Percentiles rank a stretch among this genome's conserved stretches.
These are phyloP conservation scores for Podila epigama DNA, from an alignment of 192 early-diverging fungal species.

Conservation along the genomic window DNA sequence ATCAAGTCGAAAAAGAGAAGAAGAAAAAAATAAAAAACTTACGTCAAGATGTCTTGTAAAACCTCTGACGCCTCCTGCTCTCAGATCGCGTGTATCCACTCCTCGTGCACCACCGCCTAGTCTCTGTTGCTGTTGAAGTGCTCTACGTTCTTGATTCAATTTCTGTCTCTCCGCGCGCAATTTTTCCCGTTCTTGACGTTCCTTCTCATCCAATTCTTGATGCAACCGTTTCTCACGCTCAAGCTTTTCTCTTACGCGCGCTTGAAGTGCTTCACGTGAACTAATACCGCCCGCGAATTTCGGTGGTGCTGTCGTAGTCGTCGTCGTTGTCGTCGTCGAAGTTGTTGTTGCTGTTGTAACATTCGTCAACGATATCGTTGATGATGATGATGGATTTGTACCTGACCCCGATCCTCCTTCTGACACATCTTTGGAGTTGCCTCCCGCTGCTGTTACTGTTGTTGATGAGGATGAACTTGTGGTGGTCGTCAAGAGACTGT, in stretches of 20 bases:
- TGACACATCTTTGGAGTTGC: background rate
- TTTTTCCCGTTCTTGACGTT: conserved; percentile 10
- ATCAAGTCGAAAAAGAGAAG: background rate
- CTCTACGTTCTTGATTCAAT: background rate
- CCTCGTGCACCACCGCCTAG: no score
- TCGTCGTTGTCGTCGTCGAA: background rate
- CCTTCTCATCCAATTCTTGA: conserved; percentile 12
- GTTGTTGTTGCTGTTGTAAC: background rate
- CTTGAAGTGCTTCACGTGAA: conserved; percentile 24
- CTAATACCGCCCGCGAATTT: background rate
- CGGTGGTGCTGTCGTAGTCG: background rate
- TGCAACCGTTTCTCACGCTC: conserved; percentile 12
- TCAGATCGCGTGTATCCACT: background rate
- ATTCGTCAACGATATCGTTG: no score
- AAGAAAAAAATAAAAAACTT: background rate
- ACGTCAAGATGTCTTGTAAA: background rate
- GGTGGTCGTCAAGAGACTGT: no score
- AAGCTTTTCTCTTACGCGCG: conserved; percentile 36
- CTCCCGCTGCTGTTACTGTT: background rate
- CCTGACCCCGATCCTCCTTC: no score
- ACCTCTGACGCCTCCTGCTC: background rate
- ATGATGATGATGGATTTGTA: no score
- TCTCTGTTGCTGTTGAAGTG: background rate
- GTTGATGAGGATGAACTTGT: background rate
- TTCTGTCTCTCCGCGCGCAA: background rate